Percentiles rank a stretch among this genome's conserved stretches.
Evolutionary conservation across 371 early-diverging fungal genomes (phyloP).

Genomic region (Rhizopus arrhizus): DNA sequence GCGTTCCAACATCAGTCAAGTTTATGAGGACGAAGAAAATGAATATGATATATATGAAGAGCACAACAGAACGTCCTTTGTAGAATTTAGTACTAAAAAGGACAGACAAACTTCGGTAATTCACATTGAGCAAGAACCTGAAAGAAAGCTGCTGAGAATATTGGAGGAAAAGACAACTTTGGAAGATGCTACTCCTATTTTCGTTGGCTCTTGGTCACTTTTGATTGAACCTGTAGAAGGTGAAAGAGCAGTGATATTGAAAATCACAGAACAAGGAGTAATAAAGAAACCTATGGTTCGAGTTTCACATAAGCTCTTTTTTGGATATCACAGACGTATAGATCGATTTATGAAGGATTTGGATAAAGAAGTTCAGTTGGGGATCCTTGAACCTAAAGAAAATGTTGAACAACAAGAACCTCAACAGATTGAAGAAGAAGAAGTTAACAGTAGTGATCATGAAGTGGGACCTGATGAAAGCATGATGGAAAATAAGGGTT

Average conservation of each 20-base stretch:
- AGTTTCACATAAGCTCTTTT: slow-evolving; percentile 33
- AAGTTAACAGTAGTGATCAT: neutral
- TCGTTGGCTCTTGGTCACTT: slow-evolving; percentile 30
- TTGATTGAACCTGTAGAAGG: slow-evolving; percentile 14
- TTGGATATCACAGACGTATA: slow-evolving; percentile 44
- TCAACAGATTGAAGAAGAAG: too few relatives aligned
- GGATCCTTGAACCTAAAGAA: slow-evolving; percentile 16
- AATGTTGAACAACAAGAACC: slow-evolving; percentile 5
- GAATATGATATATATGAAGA: slow-evolving; percentile 21
- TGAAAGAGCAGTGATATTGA: neutral
- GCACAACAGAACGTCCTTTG: slow-evolving; percentile 26
- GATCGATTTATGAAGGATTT: slow-evolving; percentile 46
- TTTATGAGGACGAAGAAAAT: neutral
- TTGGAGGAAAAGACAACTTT: slow-evolving; percentile 37
- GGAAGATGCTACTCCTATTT: slow-evolving; percentile 8
- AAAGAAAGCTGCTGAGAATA: slow-evolving; percentile 37
- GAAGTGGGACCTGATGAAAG: slow-evolving; percentile 33
- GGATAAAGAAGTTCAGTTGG: slow-evolving; percentile 26
- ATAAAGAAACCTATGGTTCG: slow-evolving; percentile 33
- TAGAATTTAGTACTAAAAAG: slow-evolving; percentile 37
- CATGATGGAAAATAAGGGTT: slow-evolving; percentile 7
- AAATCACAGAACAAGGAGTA: neutral
- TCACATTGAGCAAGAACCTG: slow-evolving; percentile 40
- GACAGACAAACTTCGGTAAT: slow-evolving; percentile 32
- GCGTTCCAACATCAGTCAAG: slow-evolving; percentile 36